Evolutionary conservation across 345 rosid genomes (phyloP), one percentile per base, ranked within the genome.

Genomic region (Salix koriyanagi): DNA sequence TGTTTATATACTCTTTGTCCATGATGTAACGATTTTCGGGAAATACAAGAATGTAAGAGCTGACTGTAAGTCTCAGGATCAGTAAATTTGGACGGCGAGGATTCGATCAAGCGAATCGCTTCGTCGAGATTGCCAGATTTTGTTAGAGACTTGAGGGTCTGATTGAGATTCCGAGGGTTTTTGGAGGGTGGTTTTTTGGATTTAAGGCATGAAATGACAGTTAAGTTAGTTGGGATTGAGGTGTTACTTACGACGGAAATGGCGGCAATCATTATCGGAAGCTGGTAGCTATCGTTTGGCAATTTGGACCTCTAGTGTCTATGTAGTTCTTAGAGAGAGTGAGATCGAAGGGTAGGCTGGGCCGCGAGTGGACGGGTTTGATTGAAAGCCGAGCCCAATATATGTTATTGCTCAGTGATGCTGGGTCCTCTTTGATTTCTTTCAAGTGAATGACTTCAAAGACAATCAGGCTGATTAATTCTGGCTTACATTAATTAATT

Each of bases 31-130:
- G 90, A 84, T 81, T 61, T 84, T 5, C 81, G 41, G 79, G 90
- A 80, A 71, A 87, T 88, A 36, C 89, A 88, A 0, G 71, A 75
- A 42, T 88, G 90, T 34, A 88, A 86, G 77, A 76, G 69, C 65
- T 72, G 75, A 21, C 77, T 74, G 80, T 75, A 85, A 4, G 86
- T 75, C 30, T 78, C 80, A 2, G 84, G 65, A 58, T 18, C 67
- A 18, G 70, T 39, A 61, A 76, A 36, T 37, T 72, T 42, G 14
- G 84, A 56, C 16, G 83, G 82, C 25, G 85, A 81, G 13, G 86
- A 78, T 58, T 82, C 82, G 37, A 83, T 74, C 69, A 68, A 37
- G 65, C 67, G 72, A 48, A 83, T 44, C 7, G 85, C 85, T 46
- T 79, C 85, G 28, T 83, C 80, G 58, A 83, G 80, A 25, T 73